Base-by-base conservation (phyloP, 768 basidiomycete species). In the Leccinum variicolor region DNA sequence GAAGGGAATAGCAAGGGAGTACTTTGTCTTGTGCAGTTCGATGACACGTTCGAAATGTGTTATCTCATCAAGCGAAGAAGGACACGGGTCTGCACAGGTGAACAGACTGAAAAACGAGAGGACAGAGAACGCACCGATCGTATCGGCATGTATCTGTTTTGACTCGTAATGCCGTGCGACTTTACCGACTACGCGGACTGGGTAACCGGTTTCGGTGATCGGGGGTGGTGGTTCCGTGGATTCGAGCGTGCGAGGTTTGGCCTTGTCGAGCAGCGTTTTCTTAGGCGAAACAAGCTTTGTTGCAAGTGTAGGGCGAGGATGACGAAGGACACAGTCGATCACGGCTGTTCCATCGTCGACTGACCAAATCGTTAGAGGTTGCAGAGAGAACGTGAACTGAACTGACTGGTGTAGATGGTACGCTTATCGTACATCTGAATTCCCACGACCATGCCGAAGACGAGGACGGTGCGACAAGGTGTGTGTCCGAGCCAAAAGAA, bases 311-410 rank as follows among this genome's bases (percentile, higher is more conserved):
- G 68, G 68, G n/a, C 70, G 73, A 34, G 71, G 68, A 43, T 75
- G 73, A 23, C 73, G 75, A 65, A 83, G 79, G 3, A 75, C 65
- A 64, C 90, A 92, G 48, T 92, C 89, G 25, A 92, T 77, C 4
- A 87, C 84, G 28, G 75, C 84, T 2, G 89, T 87, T 6, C 89
- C 88, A 62, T 92, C 90, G 65, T 92, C 90, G 57, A 92, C 88
- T 92, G 52, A 28, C 6, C 19, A 50, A 14, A 31, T 10, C 0
- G 46, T 63, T 49, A 60, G 51, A 14, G 47, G 17, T n/a, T 31
- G 26, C 39, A 4, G 3, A 2, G 34, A 6, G n/a, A 46, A 28
- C 7, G 26, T 45, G 15, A 45, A 26, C 8, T 17, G 19, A 8
- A 55, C 58, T 28, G 62, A 87, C 90, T 64, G 0, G 80, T 78